Conservation (phyloP, 2,329 filamentous ascomycete genomes). For the Curvularia verruculosa region DNA sequence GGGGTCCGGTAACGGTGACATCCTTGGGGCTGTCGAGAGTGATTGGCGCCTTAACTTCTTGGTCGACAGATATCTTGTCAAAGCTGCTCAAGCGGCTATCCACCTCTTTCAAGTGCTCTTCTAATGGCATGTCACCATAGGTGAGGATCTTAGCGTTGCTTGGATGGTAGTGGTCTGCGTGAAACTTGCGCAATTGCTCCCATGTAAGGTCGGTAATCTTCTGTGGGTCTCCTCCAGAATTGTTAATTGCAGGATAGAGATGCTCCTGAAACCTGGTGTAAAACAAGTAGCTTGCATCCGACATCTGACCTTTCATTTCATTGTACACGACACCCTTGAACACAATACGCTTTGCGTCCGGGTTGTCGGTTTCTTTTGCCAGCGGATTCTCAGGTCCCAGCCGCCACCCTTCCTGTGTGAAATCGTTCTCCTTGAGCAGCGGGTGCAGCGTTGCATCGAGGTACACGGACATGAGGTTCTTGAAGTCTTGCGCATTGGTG, state of each 20-base stretch:
- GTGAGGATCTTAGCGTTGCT: constrained; percentile 97
- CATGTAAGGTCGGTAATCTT: constrained; percentile 97
- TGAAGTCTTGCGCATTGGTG: constrained; percentile 92
- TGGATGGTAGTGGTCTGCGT: constrained; percentile 92
- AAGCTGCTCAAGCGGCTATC: constrained; percentile 77
- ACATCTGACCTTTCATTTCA: constrained; percentile 99
- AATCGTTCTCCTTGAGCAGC: constrained; percentile 87
- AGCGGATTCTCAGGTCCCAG: constrained; percentile 88
- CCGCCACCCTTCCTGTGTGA: constrained; percentile 95
- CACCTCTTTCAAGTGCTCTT: constrained; percentile 79
- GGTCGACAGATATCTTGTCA: constrained; percentile 70
- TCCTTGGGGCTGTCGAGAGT: constrained; percentile 71
- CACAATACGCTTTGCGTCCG: constrained; percentile 71
- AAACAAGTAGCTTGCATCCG: constrained; percentile 92
- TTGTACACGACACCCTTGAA: constrained; percentile 99
- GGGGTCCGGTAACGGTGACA: constrained; percentile 76
- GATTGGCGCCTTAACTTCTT: constrained; percentile 77
- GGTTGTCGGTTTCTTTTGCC: constrained; percentile 51
- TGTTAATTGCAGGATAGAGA: constrained; percentile 92
- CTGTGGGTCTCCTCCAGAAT: constrained; percentile 94
- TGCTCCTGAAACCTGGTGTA: constrained; percentile 95
- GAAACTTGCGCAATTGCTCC: constrained; percentile 85
- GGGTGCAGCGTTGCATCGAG: constrained; percentile 92
- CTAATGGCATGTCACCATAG: constrained; percentile 89
- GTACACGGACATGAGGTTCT: constrained; percentile 95